Evolutionary conservation across 257 asterid genomes (phyloP).

Genomic region (Gentiana macrophylla): DNA sequence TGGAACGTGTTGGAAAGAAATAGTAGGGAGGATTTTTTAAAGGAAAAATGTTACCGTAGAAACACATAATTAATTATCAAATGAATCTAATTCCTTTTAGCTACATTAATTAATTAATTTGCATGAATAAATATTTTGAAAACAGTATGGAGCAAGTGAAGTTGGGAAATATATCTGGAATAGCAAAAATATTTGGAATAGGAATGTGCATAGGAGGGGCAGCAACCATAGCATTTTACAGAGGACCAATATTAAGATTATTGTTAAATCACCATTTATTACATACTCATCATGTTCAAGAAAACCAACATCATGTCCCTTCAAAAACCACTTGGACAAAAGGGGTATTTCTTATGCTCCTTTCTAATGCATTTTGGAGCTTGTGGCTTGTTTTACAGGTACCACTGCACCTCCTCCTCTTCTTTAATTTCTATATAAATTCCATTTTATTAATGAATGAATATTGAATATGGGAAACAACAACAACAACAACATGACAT

Average conservation of each 20-base stretch:
- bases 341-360: conserved; percentile 67
- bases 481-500: background rate
- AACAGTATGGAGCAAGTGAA: conserved; percentile 65
- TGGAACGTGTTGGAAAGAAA: too few relatives aligned
- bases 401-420: background rate
- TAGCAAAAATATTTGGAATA: conserved; percentile 51
- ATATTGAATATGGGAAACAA: background rate
- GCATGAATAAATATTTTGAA: background rate
- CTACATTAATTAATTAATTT: background rate
- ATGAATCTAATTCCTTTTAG: background rate
- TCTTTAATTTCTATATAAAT: background rate
- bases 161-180: conserved; percentile 36
- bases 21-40: too few relatives aligned
- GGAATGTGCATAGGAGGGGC: conserved; percentile 53
- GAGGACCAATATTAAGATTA: conserved; percentile 51
- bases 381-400: conserved; percentile 81
- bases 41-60: too few relatives aligned
- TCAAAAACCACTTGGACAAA: conserved; percentile 44
- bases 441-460: background rate
- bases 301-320: conserved; percentile 19
- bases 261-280: conserved; percentile 52
- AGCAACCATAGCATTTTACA: conserved; percentile 57
- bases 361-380: conserved; percentile 58
- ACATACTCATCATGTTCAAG: conserved; percentile 19
- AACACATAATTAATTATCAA: background rate